Percentiles rank a stretch among this genome's conserved stretches.
Conservation (phyloP, 768 basidiomycete species). For the Lentinus brumalis region DNA sequence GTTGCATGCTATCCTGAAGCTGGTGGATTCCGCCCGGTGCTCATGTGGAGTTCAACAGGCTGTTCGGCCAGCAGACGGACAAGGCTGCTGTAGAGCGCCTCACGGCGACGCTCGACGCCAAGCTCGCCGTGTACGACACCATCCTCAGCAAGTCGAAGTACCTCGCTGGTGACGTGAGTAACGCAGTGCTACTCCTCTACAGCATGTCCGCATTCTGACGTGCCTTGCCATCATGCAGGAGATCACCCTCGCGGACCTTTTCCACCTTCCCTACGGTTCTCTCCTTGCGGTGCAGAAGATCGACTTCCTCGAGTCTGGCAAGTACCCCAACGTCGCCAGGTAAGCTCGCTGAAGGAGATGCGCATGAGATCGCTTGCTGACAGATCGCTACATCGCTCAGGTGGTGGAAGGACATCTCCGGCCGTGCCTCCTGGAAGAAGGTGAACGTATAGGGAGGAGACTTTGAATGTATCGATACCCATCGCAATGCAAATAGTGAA, state of each 20-base stretch:
- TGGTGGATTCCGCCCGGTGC: background rate
- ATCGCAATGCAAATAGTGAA: no score
- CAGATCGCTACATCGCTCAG: slow-evolving; percentile 22
- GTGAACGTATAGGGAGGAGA: background rate
- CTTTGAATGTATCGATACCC: no score
- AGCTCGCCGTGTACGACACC: slow-evolving; percentile 55
- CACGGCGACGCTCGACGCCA: slow-evolving; percentile 36
- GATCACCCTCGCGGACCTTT: slow-evolving; percentile 59
- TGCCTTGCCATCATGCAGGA: slow-evolving; percentile 24
- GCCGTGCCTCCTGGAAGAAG: slow-evolving; percentile 46
- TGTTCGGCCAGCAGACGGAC: slow-evolving; percentile 34
- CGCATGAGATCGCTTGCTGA: background rate
- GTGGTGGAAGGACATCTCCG: slow-evolving; percentile 55
- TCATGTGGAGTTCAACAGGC: background rate
- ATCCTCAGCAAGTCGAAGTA: slow-evolving; percentile 46
- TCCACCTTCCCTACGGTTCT: slow-evolving; percentile 53
- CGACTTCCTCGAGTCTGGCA: slow-evolving; percentile 32
- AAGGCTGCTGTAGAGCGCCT: slow-evolving; percentile 30
- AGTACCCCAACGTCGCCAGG: slow-evolving; percentile 46
- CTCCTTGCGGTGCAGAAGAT: slow-evolving; percentile 26
- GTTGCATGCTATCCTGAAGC: slow-evolving; percentile 13
- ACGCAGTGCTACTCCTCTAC: no score
- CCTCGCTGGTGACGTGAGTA: slow-evolving; percentile 35
- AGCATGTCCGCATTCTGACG: background rate
- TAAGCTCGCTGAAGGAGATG: slow-evolving; percentile 13